These are phyloP conservation scores for Psidium friedrichsthalianum DNA, from an alignment of 345 rosid genomes.

Conservation along the genomic window DNA sequence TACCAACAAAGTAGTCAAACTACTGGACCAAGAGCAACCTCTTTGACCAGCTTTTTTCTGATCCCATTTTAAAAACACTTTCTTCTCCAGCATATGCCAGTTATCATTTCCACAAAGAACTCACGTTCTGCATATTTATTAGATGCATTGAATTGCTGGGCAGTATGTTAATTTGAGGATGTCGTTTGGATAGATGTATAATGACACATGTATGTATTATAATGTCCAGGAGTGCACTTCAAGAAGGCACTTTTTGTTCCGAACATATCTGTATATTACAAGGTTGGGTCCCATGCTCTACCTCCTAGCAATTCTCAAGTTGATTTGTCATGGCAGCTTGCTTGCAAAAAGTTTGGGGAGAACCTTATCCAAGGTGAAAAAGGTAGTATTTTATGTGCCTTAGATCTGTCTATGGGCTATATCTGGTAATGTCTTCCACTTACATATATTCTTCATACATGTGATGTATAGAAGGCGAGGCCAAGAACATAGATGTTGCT, in stretches of 20 bases:
- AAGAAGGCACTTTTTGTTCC: constrained; percentile 87
- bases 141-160: neutral
- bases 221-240: constrained; percentile 62
- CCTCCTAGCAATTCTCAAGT: constrained; percentile 37
- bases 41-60: neutral
- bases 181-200: neutral
- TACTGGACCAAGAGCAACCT: neutral
- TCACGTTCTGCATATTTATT: neutral
- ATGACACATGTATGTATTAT: neutral
- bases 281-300: constrained; percentile 57
- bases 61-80: neutral
- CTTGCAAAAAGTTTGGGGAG: constrained; percentile 83
- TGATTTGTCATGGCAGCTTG: constrained; percentile 69
- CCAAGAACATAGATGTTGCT: constrained; percentile 20
- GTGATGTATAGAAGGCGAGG: constrained; percentile 27
- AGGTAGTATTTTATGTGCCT: neutral
- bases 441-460: neutral
- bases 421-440: neutral
- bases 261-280: constrained; percentile 63
- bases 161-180: neutral
- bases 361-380: constrained; percentile 18
- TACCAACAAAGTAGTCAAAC: neutral
- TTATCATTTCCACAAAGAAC: neutral
- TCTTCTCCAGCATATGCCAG: neutral
- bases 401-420: neutral